phyloP scores from a whole-genome alignment of 768 basidiomycete species.

The Pleurotus giganteus region DNA sequence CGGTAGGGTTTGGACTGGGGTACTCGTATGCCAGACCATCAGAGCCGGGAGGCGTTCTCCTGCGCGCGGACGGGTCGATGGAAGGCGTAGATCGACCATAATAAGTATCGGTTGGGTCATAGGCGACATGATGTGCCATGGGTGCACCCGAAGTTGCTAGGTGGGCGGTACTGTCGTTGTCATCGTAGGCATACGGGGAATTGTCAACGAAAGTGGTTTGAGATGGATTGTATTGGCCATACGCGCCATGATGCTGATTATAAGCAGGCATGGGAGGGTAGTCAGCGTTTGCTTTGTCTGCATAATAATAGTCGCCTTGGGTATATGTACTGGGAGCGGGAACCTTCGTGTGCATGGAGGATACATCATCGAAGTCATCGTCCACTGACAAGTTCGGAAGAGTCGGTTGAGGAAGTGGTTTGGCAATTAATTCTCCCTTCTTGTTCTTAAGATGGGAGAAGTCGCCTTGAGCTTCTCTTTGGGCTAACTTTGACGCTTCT shows the following conservation, averaged over 20 bases:
- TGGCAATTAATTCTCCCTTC: slow-evolving; percentile 80
- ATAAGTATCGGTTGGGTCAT: slow-evolving; percentile 55
- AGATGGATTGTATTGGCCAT: slow-evolving; percentile 60
- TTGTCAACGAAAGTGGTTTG: slow-evolving; percentile 54
- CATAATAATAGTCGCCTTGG: slow-evolving; percentile 49
- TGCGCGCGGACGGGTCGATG: slow-evolving; percentile 20
- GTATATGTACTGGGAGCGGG: slow-evolving; percentile 54
- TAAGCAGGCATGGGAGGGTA: slow-evolving; percentile 80
- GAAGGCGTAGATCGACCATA: slow-evolving; percentile 43
- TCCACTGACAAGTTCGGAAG: slow-evolving; percentile 90
- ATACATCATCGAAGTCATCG: slow-evolving; percentile 63
- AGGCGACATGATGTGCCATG: slow-evolving; percentile 41
- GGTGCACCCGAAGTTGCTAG: slow-evolving; percentile 60
- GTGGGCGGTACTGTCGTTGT: slow-evolving; percentile 63
- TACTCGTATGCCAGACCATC: slow-evolving; percentile 31
- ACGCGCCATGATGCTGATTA: slow-evolving; percentile 53
- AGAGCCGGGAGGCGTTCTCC: slow-evolving; percentile 17
- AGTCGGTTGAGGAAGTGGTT: slow-evolving; percentile 89
- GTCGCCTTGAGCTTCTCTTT: slow-evolving; percentile 90
- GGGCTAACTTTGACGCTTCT: slow-evolving; percentile 77
- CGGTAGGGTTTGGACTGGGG: slow-evolving; percentile 15
- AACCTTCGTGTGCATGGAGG: slow-evolving; percentile 54
- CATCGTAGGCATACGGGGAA: slow-evolving; percentile 58
- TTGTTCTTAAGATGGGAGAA: slow-evolving; percentile 91
- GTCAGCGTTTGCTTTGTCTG: slow-evolving; percentile 47